Percentiles rank a stretch among this genome's conserved stretches.
Evolutionary conservation across 1,139 yeast genomes (phyloP).

Genomic region (Candida dubliniensis): DNA sequence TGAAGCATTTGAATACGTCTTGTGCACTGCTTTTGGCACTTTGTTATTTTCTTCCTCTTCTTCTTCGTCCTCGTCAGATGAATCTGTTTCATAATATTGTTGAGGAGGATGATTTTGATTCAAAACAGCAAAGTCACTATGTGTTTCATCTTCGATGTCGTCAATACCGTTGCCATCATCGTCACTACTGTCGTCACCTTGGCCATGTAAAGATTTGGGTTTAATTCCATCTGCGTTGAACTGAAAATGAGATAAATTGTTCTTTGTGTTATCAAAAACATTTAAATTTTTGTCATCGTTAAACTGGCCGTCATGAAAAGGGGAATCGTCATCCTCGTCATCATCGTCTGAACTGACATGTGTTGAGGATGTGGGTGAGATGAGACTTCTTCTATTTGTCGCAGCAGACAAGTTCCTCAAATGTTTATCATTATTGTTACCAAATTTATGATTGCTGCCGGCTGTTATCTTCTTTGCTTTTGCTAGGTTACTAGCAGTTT

Average conservation of each 20-base stretch:
- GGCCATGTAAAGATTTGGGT: constrained; percentile 1
- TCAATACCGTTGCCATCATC: constrained; percentile 8
- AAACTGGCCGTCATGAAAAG: constrained; percentile 6
- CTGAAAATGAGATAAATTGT: constrained; percentile 12
- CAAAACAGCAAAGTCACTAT: constrained; percentile 5
- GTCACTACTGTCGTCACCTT: constrained; percentile 1
- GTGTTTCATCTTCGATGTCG: constrained; percentile 9
- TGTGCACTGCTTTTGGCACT: not conserved
- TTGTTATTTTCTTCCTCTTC: not conserved
- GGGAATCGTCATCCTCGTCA: constrained; percentile 6
- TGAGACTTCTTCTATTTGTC: constrained; percentile 27
- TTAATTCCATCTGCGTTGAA: constrained; percentile 10
- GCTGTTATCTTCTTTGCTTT: constrained; percentile 18
- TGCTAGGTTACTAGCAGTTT: constrained; percentile 32
- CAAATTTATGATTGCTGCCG: constrained; percentile 2
- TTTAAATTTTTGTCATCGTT: not conserved
- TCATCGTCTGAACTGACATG: not conserved
- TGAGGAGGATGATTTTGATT: constrained; percentile 10
- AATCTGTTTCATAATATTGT: constrained; percentile 14
- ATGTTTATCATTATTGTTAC: not conserved
- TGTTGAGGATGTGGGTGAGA: constrained; percentile 18
- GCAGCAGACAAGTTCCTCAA: not conserved
- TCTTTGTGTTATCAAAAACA: not conserved
- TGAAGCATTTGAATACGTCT: not conserved
- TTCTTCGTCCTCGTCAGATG: constrained; percentile 13